Evolutionary conservation across 768 basidiomycete genomes (phyloP).

Genomic region (Tubosaeta sp.): DNA sequence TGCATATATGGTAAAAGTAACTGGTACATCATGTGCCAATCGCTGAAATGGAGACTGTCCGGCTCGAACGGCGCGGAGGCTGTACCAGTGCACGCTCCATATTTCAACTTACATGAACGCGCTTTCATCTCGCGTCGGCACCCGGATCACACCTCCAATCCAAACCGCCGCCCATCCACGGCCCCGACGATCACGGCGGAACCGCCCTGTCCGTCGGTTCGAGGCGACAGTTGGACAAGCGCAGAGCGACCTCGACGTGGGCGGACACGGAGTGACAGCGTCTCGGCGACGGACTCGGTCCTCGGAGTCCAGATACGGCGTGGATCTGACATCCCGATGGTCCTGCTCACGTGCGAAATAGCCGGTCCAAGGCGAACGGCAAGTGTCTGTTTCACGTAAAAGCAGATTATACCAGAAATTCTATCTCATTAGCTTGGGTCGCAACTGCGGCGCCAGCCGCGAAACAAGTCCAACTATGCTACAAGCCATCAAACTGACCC

Average conservation of each 20-base stretch:
- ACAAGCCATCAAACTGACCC: slow-evolving; percentile 8
- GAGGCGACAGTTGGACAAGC: too few species aligned
- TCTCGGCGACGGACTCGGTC: not conserved
- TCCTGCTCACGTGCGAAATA: not conserved
- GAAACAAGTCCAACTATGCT: slow-evolving; percentile 5
- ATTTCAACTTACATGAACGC: too few species aligned
- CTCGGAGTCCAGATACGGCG: too few species aligned
- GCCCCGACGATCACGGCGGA: too few species aligned
- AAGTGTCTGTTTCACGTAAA: not conserved
- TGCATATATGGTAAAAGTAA: too few species aligned
- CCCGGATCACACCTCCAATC: not conserved
- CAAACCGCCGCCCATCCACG: not conserved
- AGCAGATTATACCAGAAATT: not conserved
- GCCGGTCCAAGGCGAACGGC: not conserved
- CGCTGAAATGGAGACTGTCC: not conserved
- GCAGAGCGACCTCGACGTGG: too few species aligned
- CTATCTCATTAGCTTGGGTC: not conserved
- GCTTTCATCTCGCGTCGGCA: too few species aligned
- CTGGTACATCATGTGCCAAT: too few species aligned
- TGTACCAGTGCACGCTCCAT: not conserved
- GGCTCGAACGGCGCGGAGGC: not conserved
- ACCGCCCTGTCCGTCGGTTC: too few species aligned
- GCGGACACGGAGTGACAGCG: not conserved
- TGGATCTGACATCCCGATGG: too few species aligned
- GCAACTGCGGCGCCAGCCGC: slow-evolving; percentile 16